These are phyloP conservation scores for Syzygium malaccense DNA, from an alignment of 441 rosid genomes.

Conservation along the genomic window DNA sequence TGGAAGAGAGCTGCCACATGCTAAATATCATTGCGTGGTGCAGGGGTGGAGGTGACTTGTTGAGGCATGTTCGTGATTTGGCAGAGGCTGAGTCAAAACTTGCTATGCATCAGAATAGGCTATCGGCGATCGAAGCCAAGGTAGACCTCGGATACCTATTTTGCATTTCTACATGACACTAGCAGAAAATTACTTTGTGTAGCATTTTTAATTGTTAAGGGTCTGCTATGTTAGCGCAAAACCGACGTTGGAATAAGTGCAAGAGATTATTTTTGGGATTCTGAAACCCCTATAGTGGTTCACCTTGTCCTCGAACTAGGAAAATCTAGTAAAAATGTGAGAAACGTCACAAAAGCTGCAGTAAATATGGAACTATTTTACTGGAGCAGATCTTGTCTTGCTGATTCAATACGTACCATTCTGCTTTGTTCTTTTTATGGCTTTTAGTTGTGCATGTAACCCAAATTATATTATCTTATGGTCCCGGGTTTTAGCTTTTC, in stretches of 20 bases:
- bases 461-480: neutral
- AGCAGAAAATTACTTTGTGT: neutral
- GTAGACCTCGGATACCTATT: slow-evolving; percentile 16
- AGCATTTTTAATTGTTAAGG: neutral
- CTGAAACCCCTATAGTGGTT: neutral
- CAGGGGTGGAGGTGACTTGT: slow-evolving; percentile 92
- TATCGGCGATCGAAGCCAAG: slow-evolving; percentile 78
- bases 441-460: neutral
- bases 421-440: neutral
- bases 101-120: slow-evolving; percentile 46
- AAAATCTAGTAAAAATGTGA: neutral
- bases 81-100: slow-evolving; percentile 80
- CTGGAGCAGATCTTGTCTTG: neutral
- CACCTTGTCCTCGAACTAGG: neutral
- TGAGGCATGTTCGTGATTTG: slow-evolving; percentile 80
- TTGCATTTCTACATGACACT: neutral
- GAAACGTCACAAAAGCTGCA: neutral
- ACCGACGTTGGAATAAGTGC: neutral
- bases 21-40: neutral
- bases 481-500: neutral
- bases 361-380: neutral
- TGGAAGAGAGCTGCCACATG: neutral
- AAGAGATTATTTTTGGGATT: neutral
- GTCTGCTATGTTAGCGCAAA: neutral
- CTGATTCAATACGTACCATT: neutral